These are phyloP conservation scores for Phylloporus sp. DNA, from an alignment of 768 basidiomycete genomes.

Conservation along the genomic window DNA sequence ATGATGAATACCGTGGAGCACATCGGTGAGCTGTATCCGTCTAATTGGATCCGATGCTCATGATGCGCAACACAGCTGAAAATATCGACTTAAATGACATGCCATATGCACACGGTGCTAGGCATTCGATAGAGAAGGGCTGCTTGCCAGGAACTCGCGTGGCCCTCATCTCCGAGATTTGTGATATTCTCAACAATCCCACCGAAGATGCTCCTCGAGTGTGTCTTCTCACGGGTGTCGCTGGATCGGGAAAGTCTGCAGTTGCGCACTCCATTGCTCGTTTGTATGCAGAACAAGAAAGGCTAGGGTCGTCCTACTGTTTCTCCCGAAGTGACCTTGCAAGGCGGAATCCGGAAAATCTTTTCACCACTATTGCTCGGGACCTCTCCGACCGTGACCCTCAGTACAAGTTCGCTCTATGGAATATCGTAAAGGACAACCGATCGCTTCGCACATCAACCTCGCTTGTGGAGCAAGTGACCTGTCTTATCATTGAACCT, in stretches of 20 bases:
- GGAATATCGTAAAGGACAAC: too few relatives aligned
- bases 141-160: not conserved
- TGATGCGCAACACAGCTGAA: not conserved
- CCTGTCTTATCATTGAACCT: constrained; percentile 19
- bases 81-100: not conserved
- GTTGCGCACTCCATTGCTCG: too few relatives aligned
- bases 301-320: too few relatives aligned
- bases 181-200: constrained; percentile 1
- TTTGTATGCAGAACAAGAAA: too few relatives aligned
- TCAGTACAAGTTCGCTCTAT: too few relatives aligned
- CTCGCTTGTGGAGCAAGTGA: constrained; percentile 11
- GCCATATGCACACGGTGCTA: not conserved
- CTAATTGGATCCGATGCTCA: not conserved
- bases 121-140: not conserved
- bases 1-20: not conserved
- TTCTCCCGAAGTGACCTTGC: not conserved
- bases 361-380: too few relatives aligned
- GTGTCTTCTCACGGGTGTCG: not conserved
- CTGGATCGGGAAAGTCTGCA: too few relatives aligned
- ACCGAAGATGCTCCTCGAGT: not conserved
- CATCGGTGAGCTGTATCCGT: not conserved
- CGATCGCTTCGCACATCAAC: constrained; percentile 1
- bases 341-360: not conserved
- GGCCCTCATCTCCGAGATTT: not conserved
- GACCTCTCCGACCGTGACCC: too few relatives aligned